Base-by-base conservation (phyloP, 495 filamentous ascomycete genomes). In the Talaromyces wortmannii region DNA sequence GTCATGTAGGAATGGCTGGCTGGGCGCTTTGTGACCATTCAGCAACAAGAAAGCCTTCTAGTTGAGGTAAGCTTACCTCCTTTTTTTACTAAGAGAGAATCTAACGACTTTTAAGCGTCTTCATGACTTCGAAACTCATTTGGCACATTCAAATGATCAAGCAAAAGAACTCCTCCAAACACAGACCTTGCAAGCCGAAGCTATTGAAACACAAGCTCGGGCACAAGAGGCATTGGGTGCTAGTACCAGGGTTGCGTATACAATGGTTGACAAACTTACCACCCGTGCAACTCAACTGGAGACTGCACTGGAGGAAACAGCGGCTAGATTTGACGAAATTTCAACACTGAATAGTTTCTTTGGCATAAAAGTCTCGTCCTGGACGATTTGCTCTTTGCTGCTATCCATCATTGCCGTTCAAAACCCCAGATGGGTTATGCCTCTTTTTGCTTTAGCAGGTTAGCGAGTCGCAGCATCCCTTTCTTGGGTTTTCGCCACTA, bases 261-360 rank as follows among this genome's bases (percentile, higher is more conserved):
- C 68, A 18, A 59, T 80, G 11, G 56, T 79, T 12, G 69, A 70
- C 16, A 68, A 73, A 48, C 54, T 68, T 13, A 64, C 65, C 31
- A 59, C 65, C 2, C 60, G 68, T 8, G 73, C 76, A 16, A 63
- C 66, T n/a, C 68, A 73, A 55, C 53, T 82, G 5, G 71, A 74
- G 49, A 46, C 62, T 11, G 60, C 63, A 23, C 66, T 81, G 10
- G 69, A 79, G 1, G 71, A 74, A 36, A 66, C 74, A 18, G 55
- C 69, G 0, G 47, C 57, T 5, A 75, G 59, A 52, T 69, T 72
- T 49, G 67, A 67, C 48, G 53, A 61, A 0, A 54, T 66, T 15
- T 66, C 67, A 13, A 47, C 55, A 4, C 52, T 75, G 7, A 48
- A 57, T 8, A 46, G 57, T 0, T 16, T 64, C 15, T 54, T 67